Evolutionary conservation across 2,329 filamentous ascomycete genomes (phyloP), one percentile per base, ranked within the genome.

Genomic region (Cladosporium colombiae): DNA sequence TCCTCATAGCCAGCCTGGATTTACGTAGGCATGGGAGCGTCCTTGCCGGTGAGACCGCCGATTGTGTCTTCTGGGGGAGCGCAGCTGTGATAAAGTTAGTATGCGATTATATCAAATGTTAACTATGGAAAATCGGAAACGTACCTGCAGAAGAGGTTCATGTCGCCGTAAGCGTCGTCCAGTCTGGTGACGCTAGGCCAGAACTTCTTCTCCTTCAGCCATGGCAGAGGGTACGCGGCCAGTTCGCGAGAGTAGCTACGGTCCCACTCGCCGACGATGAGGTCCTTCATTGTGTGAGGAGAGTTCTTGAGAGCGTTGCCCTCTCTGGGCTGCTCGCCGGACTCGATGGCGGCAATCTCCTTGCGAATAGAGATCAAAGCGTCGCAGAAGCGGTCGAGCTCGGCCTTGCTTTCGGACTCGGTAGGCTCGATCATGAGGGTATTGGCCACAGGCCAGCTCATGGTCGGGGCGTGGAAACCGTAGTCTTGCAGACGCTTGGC

Each of bases 341-440:
- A 86, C 79, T 97, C 94, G 23, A 98, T 81, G 61, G 90, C 90
- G 35, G 86, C 85, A 72, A 98, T 97, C 80, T 98, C 94, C 66
- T 86, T 79, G 21, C 94, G 87, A 75, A 98, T 98, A 65, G 87
- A 87, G 72, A 98, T 91, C 50, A 98, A 83, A 0, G 94, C 92
- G 70, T 97, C 90, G 68, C 93, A 91, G 83, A 97, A 97, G 25
- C 94, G 89, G 78, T 97, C 94, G 2, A 98, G 86, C 82, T 98
- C 94, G 68, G 90, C 90, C 78, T 95, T 93, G 79, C 87, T 91
- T 83, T 98, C 94, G 16, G 90, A 93, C 81, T 97, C 94, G 0
- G 94, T 98, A 2, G 94, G 94, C 82, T 98, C 94, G 70, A 98
- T 96, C 94, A 98, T 98, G 53, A 98, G 87, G 0, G 94, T 97